Percentiles rank a stretch among this genome's conserved stretches.
Conservation (phyloP, 2,329 filamentous ascomycete genomes). For the Calonectria honghensis region DNA sequence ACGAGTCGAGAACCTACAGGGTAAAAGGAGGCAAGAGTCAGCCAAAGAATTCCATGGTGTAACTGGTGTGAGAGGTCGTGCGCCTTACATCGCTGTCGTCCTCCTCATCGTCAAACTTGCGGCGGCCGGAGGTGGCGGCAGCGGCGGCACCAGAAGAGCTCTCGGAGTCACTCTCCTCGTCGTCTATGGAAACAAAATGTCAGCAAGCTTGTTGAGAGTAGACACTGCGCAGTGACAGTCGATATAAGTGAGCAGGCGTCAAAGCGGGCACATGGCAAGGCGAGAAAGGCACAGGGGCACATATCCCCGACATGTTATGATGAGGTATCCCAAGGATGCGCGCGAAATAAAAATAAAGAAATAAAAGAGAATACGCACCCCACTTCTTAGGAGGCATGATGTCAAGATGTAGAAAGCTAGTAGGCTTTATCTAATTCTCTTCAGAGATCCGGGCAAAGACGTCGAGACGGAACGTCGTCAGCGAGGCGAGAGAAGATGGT, state of each 20-base stretch:
- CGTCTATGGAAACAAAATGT: conserved; percentile 56
- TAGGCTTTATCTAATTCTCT: conserved; percentile 40
- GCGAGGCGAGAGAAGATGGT: conserved; percentile 30
- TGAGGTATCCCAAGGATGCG: not conserved
- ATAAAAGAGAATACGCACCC: conserved; percentile 59
- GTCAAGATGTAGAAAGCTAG: conserved; percentile 49
- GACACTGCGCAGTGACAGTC: not conserved
- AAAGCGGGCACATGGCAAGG: not conserved
- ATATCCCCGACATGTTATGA: not conserved
- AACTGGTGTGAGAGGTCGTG: conserved; percentile 10
- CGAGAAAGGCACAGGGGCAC: not conserved
- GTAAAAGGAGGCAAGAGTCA: conserved; percentile 26
- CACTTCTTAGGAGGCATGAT: conserved; percentile 67
- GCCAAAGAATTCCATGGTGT: not conserved
- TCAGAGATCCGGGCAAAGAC: conserved; percentile 33
- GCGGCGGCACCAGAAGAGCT: conserved; percentile 61
- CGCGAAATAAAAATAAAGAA: not conserved
- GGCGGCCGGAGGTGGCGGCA: conserved; percentile 65
- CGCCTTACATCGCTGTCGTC: conserved; percentile 84
- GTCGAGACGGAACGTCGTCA: not conserved
- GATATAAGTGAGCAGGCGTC: not conserved
- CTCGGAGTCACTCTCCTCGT: conserved; percentile 63
- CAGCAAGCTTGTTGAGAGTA: not conserved
- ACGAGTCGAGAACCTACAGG: conserved; percentile 91
- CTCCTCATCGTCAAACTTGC: conserved; percentile 93